phyloP scores from a whole-genome alignment of 176 grass and related monocot species.

The Hordeum vulgare region MorexV3_pseudomolecules_assembly NC_058522.1:411714693-411715192 shows the following conservation, averaged over 20 bases:
- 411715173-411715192: too few species aligned
- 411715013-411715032: not conserved
- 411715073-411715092: too few species aligned
- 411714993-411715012: not conserved
- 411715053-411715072: not conserved
- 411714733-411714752: slow-evolving; percentile 34
- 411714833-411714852: slow-evolving; percentile 15
- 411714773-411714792: slow-evolving; percentile 53
- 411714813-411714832: slow-evolving; percentile 56
- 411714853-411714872: not conserved
- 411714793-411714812: slow-evolving; percentile 45
- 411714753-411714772: slow-evolving; percentile 27
- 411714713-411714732: slow-evolving; percentile 23
- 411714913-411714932: not conserved
- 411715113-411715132: too few species aligned
- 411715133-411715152: too few species aligned
- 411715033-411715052: not conserved
- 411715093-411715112: too few species aligned
- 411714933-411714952: not conserved
- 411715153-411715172: too few species aligned
- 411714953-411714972: not conserved
- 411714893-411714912: too few species aligned
- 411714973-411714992: not conserved
- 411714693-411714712: slow-evolving; percentile 18
- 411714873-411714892: too few species aligned